Base-by-base conservation (phyloP, 768 basidiomycete genomes). In the Phylloporus sp. region DNA sequence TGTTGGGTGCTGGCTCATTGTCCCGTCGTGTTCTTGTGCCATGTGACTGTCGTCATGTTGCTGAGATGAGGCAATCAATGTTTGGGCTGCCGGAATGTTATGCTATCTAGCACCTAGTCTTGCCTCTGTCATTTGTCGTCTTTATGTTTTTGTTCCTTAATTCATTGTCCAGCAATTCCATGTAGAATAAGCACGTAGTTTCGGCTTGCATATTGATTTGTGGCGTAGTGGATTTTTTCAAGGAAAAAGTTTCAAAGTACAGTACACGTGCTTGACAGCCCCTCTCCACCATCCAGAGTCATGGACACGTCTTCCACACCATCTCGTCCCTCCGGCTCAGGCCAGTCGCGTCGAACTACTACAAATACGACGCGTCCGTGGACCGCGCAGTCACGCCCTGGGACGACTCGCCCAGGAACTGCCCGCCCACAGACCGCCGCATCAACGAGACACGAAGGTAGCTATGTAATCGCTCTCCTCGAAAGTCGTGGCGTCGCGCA, bases 401-500 rank as follows among this genome's bases (percentile, higher is more conserved):
- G 62, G 21, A 74, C 72, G 22, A 48, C 55, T 8, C 61, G 63
- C 36, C 57, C 57, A 10, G 62, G 64, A 31, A 68, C 64, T 20
- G 71, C 76, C 6, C 78, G 85, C 21, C 86, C 87, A 8, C 76
- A 78, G 37, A 89, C 87, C 1, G 71, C 81, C 13, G 76, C 71
- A 3, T 84, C 84, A 6, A 72, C 72, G 14, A 69, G 73, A 22
- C 70, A 73, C 35, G 86, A 88, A 51, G 76, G 73, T 0, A 82
- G 69, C 46, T 82, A 81, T 59, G 69, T 87, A 4, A 70, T 87
- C 22, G 82, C 88, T 3, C 64, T 90, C 17, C 67, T 90, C 22
- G 88, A 91, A 66, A 85, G 86, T 10, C 72, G 88, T 21, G 87
- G 88, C 1, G 72, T 90, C 23, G 84, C 84, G 1, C 72, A 86